A percentile compares a stretch with the other conserved stretches of the same genome.
phyloP scores from a whole-genome alignment of 2,329 filamentous ascomycete species.

The Cercospora zeina region DNA sequence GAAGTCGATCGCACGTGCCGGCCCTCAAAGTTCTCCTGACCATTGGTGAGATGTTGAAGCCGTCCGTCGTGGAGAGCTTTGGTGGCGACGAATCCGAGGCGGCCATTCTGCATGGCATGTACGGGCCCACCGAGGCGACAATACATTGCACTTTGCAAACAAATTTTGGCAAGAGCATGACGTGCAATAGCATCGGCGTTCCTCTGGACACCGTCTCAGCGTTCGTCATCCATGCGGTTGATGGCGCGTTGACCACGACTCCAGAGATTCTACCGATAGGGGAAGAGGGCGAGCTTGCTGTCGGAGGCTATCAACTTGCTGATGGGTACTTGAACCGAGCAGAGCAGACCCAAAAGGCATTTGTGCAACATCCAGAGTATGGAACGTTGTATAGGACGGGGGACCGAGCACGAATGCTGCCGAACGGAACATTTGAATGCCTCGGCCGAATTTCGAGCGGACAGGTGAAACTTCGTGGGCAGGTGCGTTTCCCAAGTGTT shows the following conservation, averaged over 20 bases:
- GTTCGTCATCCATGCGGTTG: conserved; percentile 58
- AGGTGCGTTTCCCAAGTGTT: conserved; percentile 41
- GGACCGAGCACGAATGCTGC: conserved; percentile 71
- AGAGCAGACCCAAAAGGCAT: conserved; percentile 70
- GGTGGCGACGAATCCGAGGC: conserved; percentile 56
- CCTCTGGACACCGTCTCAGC: conserved; percentile 80
- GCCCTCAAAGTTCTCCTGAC: conserved; percentile 71
- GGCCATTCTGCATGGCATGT: conserved; percentile 86
- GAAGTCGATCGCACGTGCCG: conserved; percentile 66
- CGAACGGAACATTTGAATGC: conserved; percentile 74
- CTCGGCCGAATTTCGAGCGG: conserved; percentile 75
- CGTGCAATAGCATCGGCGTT: conserved; percentile 69
- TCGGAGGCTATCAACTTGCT: conserved; percentile 79
- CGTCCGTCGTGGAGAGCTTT: conserved; percentile 75
- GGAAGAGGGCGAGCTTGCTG: conserved; percentile 73
- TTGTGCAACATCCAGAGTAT: conserved; percentile 63
- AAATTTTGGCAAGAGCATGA: conserved; percentile 57
- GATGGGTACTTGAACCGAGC: conserved; percentile 77
- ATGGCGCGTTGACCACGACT: background rate
- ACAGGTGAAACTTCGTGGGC: conserved; percentile 84
- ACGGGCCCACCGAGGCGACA: conserved; percentile 86
- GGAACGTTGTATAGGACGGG: conserved; percentile 80
- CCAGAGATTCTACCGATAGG: conserved; percentile 61
- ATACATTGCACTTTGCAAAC: conserved; percentile 84
- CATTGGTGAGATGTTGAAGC: conserved; percentile 90